A percentile compares a stretch with the other conserved stretches of the same genome.
These are phyloP conservation scores for Talaromyces sp. DNA, from an alignment of 2,329 filamentous ascomycete genomes.

Conservation along the genomic window DNA sequence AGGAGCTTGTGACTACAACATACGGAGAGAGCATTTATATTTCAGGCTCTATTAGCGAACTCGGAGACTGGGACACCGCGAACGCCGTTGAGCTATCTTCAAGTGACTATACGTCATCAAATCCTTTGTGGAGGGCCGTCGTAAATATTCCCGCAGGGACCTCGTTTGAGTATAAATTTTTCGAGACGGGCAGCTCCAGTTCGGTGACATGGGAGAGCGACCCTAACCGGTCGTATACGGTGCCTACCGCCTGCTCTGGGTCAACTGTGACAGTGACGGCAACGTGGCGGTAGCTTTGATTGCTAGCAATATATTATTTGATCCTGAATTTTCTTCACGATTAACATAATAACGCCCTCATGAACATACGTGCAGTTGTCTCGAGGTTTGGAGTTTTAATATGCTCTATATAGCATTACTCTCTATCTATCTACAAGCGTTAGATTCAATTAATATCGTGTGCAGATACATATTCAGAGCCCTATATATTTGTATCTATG, in stretches of 20 bases:
- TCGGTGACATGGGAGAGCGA: conserved; percentile 62
- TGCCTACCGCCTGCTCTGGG: conserved; percentile 32
- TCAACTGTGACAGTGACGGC: conserved; percentile 31
- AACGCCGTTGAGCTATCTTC: conserved; percentile 56
- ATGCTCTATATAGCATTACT: no score
- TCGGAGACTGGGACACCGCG: conserved; percentile 60
- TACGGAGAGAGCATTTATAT: conserved; percentile 64
- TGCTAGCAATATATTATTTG: no score
- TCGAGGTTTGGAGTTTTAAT: no score
- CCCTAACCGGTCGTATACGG: conserved; percentile 39
- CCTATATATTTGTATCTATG: no score
- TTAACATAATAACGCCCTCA: no score
- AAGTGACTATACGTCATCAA: conserved; percentile 53
- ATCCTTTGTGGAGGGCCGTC: conserved; percentile 59
- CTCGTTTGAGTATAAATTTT: conserved; percentile 63
- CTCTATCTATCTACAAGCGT: no score
- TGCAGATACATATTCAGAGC: no score
- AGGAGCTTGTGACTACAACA: conserved; percentile 52
- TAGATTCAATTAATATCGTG: no score
- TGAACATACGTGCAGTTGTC: no score
- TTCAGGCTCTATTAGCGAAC: conserved; percentile 53
- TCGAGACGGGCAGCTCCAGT: conserved; percentile 53
- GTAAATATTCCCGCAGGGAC: conserved; percentile 54
- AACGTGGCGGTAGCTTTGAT: conserved; percentile 29
- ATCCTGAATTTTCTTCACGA: no score